A percentile compares a stretch with the other conserved stretches of the same genome.
Evolutionary conservation across 306 rosid genomes (phyloP).

Genomic region (Acmispon strigosus): DNA sequence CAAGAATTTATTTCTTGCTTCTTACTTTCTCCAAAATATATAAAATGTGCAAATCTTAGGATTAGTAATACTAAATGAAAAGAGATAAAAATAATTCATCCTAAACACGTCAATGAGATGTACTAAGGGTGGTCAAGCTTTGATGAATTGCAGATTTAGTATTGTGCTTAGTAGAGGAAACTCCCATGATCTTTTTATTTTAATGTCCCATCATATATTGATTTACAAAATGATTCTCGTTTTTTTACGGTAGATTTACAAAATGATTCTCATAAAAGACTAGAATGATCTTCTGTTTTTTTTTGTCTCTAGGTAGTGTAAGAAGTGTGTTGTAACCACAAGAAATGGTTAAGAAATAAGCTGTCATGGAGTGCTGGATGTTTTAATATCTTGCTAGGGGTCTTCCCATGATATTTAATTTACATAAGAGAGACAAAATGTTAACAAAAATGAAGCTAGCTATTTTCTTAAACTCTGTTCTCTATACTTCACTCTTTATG

Average conservation of each 20-base stretch:
- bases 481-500: neutral
- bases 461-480: neutral
- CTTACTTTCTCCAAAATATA: neutral
- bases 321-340: neutral
- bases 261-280: slow-evolving; percentile 8
- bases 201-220: neutral
- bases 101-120: neutral
- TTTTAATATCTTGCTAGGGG: slow-evolving; percentile 1
- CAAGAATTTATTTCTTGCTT: slow-evolving; percentile 9
- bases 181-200: neutral
- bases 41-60: neutral
- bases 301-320: neutral
- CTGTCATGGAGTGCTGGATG: neutral
- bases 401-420: neutral
- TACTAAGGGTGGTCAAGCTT: neutral
- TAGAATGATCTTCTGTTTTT: neutral
- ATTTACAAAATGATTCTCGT: too few relatives aligned
- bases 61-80: neutral
- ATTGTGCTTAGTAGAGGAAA: neutral
- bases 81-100: neutral
- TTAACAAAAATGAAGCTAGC: neutral
- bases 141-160: neutral
- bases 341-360: slow-evolving; percentile 4
- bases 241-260: neutral
- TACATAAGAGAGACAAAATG: slow-evolving; percentile 1